A percentile compares a stretch with the other conserved stretches of the same genome.
Evolutionary conservation across 2,329 filamentous ascomycete genomes (phyloP).

Genomic region (Cytospora piceicola): DNA sequence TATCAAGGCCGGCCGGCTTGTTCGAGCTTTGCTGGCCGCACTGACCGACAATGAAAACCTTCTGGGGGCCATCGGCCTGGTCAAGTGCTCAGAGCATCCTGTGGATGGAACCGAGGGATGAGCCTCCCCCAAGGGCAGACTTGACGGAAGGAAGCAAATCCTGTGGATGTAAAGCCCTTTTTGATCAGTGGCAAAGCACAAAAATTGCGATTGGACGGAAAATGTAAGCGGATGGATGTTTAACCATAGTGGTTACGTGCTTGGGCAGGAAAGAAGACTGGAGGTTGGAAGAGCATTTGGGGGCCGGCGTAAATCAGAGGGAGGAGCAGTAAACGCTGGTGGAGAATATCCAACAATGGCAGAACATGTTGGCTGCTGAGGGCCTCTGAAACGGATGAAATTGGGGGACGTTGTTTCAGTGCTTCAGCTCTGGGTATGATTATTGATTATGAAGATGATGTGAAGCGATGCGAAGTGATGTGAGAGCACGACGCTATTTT

Average conservation of each 20-base stretch:
- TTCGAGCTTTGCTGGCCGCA: slow-evolving; percentile 12
- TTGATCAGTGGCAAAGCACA: background rate
- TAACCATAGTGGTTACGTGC: slow-evolving; percentile 3
- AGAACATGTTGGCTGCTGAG: slow-evolving; percentile 5
- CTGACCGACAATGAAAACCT: slow-evolving; percentile 13
- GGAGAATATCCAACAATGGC: slow-evolving; percentile 23
- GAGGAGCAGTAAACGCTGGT: slow-evolving; percentile 24
- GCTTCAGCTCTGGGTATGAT: slow-evolving; percentile 22
- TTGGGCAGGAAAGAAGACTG: background rate
- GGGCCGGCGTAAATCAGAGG: slow-evolving; percentile 25
- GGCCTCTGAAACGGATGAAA: slow-evolving; percentile 5
- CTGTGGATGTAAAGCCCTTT: background rate
- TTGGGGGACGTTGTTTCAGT: slow-evolving; percentile 25
- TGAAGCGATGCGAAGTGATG: background rate
- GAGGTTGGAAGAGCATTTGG: slow-evolving; percentile 6
- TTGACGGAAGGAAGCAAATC: background rate
- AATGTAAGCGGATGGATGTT: slow-evolving; percentile 13
- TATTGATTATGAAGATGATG: background rate
- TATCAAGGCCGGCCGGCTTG: background rate
- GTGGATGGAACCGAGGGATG: slow-evolving; percentile 2
- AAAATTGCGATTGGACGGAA: background rate
- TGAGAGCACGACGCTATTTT: background rate
- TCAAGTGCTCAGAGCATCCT: slow-evolving; percentile 2
- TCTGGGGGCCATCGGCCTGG: slow-evolving; percentile 21
- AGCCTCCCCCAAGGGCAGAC: background rate